Evolutionary conservation across 305 asterid genomes (phyloP), one percentile per base, ranked within the genome.

Genomic region (Coffea humblotiana): DNA sequence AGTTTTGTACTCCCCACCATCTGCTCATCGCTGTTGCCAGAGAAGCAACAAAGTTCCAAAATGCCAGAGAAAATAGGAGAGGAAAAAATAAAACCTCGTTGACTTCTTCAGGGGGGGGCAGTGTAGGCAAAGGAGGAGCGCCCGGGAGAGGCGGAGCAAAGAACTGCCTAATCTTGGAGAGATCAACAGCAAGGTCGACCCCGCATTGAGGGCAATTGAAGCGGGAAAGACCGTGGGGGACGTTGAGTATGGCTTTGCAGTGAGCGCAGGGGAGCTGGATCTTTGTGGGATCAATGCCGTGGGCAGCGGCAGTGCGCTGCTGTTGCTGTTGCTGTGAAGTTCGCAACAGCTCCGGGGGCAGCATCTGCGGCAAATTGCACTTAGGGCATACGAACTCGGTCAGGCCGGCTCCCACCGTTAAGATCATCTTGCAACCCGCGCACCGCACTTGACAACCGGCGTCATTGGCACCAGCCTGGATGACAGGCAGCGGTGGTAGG

Each of bases 241-340:
- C 98, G 76, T 94, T 96, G 76, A 94, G 94, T 84, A 93, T 86
- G 60, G 99, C 98, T 86, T 94, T 94, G 90, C 99, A 96, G 85
- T 94, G 86, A 74, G 90, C 92, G 75, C 98, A 96, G 1, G 99
- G 97, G 5, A 94, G 89, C 92, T 94, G 99, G 93, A 96, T 94
- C 97, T 94, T 96, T 27, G 93, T 90, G 60, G 98, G 98, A 87
- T 96, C 99, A 87, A 94, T 90, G 85, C 99, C 98, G 72, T 89
- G 97, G 23, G 99, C 93, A 23, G 89, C 87, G 35, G 88, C 90
- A 81, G 60, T 84, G 86, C 71, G 76, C 85, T 37, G 79, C 56
- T 54, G 49, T 51, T 37, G 79, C 56, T 54, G 49, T 51, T 37
- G 93, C 81, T 77, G 89, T 48, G 83, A 84, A 68, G 84, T 80